Evolutionary conservation across 371 early-diverging fungal species (phyloP).

Genomic region (Mucor saturninus): DNA sequence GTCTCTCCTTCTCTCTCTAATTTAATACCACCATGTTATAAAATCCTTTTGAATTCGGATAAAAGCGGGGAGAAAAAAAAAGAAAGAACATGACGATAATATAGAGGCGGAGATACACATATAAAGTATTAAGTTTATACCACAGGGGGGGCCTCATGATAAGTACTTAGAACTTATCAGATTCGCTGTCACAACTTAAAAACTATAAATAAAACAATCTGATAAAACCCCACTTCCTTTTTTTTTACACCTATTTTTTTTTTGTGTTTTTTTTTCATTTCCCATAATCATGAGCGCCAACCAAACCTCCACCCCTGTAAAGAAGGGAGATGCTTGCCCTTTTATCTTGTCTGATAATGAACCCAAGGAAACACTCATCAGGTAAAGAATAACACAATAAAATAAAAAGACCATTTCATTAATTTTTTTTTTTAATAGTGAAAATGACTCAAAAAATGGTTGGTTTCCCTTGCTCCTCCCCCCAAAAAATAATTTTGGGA

Average conservation of each 20-base stretch:
- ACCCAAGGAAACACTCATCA: background rate
- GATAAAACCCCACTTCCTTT: constrained; percentile 16
- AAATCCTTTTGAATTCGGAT: constrained; percentile 4
- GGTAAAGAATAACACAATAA: too few relatives aligned
- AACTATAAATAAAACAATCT: constrained; percentile 22
- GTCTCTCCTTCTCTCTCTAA: too few relatives aligned
- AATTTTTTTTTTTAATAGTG: too few relatives aligned
- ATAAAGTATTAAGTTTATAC: constrained; percentile 1
- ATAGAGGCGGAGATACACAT: constrained; percentile 11
- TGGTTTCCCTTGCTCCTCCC: background rate
- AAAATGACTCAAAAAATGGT: too few relatives aligned
- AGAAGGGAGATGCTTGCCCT: constrained; percentile 16
- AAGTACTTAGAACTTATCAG: constrained; percentile 15
- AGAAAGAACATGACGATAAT: background rate
- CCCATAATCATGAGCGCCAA: constrained; percentile 8
- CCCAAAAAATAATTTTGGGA: background rate
- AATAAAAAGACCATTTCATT: too few relatives aligned
- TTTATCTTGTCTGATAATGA: constrained; percentile 7
- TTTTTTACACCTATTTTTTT: background rate
- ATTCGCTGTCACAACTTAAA: constrained; percentile 19
- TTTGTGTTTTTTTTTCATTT: constrained; percentile 6
- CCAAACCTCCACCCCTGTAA: background rate
- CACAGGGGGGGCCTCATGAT: constrained; percentile 20
- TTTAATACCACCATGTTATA: background rate
- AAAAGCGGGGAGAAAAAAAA: constrained; percentile 12